phyloP scores from a whole-genome alignment of 352 stramenopile species.

The Blastocystis sp. region DNA sequence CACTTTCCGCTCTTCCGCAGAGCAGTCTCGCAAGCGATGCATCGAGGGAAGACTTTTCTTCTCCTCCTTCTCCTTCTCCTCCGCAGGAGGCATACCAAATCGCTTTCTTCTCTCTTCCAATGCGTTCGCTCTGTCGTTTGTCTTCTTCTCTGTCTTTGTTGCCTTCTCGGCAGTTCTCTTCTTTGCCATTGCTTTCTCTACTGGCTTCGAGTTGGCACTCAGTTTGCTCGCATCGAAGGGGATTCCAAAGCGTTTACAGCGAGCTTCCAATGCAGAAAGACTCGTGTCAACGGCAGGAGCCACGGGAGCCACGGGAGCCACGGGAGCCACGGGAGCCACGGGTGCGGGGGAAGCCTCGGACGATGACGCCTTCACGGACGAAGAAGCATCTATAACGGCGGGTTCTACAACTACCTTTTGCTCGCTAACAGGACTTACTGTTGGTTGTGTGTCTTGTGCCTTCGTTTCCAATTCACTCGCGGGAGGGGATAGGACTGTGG shows the following conservation, averaged over 20 bases:
- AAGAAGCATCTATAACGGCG: not conserved
- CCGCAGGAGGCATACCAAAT: not conserved
- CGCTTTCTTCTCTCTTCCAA: conserved; percentile 11
- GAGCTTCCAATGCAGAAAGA: conserved; percentile 13
- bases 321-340: too few species aligned
- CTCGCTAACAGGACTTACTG: not conserved
- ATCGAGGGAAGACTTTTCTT: not conserved
- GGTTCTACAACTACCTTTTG: not conserved
- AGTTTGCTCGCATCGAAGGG: not conserved
- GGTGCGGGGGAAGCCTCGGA: not conserved
- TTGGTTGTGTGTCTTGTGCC: not conserved
- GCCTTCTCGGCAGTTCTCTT: not conserved
- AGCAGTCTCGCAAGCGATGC: not conserved
- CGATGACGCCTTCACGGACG: not conserved
- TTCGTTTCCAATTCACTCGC: too few species aligned
- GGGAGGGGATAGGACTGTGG: too few species aligned
- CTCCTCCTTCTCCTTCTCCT: not conserved
- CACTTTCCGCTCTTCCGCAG: not conserved
- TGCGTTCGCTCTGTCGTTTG: not conserved
- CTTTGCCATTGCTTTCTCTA: not conserved
- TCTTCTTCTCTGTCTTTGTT: not conserved
- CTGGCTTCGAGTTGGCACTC: not conserved
- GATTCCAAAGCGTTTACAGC: conserved; percentile 59
- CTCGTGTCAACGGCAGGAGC: not conserved
- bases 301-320: too few species aligned